Evolutionary conservation across 768 basidiomycete species (phyloP).

Genomic region (Melanogaster broomeanus): DNA sequence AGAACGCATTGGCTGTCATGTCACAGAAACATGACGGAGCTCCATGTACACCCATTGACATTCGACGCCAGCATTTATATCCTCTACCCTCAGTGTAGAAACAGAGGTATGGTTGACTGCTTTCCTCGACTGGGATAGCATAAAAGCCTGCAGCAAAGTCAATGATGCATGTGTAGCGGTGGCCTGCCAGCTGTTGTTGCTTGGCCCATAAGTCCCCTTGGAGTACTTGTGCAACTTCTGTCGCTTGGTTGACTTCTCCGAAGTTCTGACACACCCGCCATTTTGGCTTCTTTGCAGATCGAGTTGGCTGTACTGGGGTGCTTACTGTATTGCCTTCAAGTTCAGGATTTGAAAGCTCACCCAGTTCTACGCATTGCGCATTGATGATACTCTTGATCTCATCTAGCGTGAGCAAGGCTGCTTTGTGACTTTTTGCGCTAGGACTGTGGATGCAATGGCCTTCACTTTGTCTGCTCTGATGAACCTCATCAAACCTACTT

Average conservation of each 20-base stretch:
- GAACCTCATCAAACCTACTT: background rate
- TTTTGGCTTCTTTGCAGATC: constrained; percentile 9
- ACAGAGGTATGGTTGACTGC: constrained; percentile 23
- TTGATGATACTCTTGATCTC: constrained; percentile 37
- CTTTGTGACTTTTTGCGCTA: constrained; percentile 40
- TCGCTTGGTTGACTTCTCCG: constrained; percentile 34
- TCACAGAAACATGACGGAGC: constrained; percentile 38
- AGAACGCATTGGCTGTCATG: constrained; percentile 24
- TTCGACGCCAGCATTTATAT: constrained; percentile 33
- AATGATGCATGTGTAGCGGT: constrained; percentile 17
- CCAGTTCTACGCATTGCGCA: constrained; percentile 11
- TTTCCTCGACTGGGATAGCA: constrained; percentile 12
- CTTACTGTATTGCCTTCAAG: no score
- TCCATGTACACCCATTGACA: constrained; percentile 45
- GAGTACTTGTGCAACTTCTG: constrained; percentile 32
- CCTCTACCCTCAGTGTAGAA: constrained; percentile 42
- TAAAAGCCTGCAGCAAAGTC: constrained; percentile 29
- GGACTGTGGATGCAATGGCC: constrained; percentile 20
- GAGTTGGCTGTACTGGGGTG: no score
- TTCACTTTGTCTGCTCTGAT: background rate
- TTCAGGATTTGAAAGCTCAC: no score
- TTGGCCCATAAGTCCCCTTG: constrained; percentile 41
- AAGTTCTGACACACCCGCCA: constrained; percentile 45
- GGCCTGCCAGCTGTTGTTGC: constrained; percentile 31
- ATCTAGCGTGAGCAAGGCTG: constrained; percentile 28